These are phyloP conservation scores for Sporopachydermia lactativora DNA, from an alignment of 805 yeast species.

Conservation along the genomic window DNA sequence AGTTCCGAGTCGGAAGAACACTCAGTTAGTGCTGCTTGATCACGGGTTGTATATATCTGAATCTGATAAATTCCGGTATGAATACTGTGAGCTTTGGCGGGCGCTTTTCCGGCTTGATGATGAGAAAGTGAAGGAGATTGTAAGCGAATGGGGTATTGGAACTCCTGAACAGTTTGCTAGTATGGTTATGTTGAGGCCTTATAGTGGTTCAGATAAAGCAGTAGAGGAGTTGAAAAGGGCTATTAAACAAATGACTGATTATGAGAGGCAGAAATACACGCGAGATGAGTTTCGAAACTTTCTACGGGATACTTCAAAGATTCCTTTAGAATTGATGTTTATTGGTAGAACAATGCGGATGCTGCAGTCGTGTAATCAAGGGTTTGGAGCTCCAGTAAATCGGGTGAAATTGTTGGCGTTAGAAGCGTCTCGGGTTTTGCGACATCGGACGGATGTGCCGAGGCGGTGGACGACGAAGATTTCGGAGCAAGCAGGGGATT, in stretches of 20 bases:
- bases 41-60: conserved; percentile 59
- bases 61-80: conserved; percentile 32
- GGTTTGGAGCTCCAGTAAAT: conserved; percentile 61
- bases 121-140: conserved; percentile 32
- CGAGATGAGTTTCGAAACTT: conserved; percentile 38
- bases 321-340: conserved; percentile 54
- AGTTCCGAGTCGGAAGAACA: conserved; percentile 21
- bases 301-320: conserved; percentile 44
- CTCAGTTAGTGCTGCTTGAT: conserved; percentile 51
- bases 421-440: conserved; percentile 27
- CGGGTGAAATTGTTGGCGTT: conserved; percentile 47
- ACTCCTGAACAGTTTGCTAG: conserved; percentile 49
- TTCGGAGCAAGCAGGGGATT: conserved; percentile 5
- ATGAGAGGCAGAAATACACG: conserved; percentile 27
- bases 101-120: conserved; percentile 39
- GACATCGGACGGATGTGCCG: conserved; percentile 3
- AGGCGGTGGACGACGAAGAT: conserved; percentile 3
- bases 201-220: conserved; percentile 28
- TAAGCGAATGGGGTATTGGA: conserved; percentile 54
- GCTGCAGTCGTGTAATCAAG: conserved; percentile 54
- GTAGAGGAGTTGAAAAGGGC: conserved; percentile 26
- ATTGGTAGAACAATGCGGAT: conserved; percentile 61
- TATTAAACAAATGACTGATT: conserved; percentile 20
- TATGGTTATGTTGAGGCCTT: conserved; percentile 36
- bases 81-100: conserved; percentile 54